Base-by-base conservation (phyloP, 179 eudicot species). In the Dionaea muscipula region DNA sequence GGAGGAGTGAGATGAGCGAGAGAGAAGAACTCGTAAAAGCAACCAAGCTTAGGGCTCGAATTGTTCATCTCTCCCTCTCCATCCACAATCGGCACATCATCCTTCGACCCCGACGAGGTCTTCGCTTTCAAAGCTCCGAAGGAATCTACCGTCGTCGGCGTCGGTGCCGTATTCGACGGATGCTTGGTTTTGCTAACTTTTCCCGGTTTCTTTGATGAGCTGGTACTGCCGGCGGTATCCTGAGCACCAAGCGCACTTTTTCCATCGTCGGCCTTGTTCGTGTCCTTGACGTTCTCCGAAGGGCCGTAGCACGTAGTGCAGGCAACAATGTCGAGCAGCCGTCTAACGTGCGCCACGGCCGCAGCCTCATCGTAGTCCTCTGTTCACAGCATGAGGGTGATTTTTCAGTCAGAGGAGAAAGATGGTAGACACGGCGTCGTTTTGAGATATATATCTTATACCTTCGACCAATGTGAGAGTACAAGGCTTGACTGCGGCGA, bases 1-100 rank as follows among this genome's bases (percentile, higher is more conserved):
- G 95, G 96, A 47, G 96, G 89, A 44, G 86, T 76, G 71, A 86
- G 86, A 59, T 89, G 88, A 47, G 95, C 76, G 47, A 89, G 86
- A 26, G 97, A 89, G 68, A 89, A 89, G 76, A 89, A 89, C 56
- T 89, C 93, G 57, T 89, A 86, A 25, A 89, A 89, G 68, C 84
- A 79, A 4, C 86, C 95, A 14, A 89, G 71, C 79, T 76, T 83
- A 17, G 93, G 95, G 61, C 78, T 78, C 44, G 84, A 61, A 55
- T 78, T 79, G 40, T 66, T 80, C 75, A 72, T 72, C 70, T 88
- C 95, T 75, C 81, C 95, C 26, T 89, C 96, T 44, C 68, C 81
- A 16, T 88, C 97, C 56, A 72, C 68, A 69, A 68, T 47, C 72
- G 59, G 56, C 38, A 80, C 47, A 26, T 59, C 68, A 43, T 85